phyloP scores from a whole-genome alignment of 371 early-diverging fungal species.

The Mortierella sp. region DNA sequence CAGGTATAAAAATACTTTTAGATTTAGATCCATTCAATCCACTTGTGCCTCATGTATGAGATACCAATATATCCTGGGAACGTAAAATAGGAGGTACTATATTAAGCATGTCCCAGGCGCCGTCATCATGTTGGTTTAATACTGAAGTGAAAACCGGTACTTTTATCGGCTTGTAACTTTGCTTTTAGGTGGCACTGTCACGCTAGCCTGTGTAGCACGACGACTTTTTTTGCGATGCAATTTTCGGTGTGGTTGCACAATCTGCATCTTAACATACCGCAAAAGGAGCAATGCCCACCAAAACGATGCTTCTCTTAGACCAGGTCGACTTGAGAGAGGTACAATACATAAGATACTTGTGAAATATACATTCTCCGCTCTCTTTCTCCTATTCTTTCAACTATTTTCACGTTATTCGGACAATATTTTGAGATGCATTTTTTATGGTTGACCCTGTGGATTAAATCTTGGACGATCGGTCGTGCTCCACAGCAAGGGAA shows the following conservation, averaged over 20 bases:
- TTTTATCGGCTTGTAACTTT: too few relatives aligned
- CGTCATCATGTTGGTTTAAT: background rate
- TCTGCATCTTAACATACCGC: background rate
- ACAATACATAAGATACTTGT: too few relatives aligned
- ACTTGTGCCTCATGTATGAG: background rate
- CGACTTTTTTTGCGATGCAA: background rate
- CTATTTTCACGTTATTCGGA: too few relatives aligned
- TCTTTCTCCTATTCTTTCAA: background rate
- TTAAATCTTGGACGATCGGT: background rate
- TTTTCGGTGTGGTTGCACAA: background rate
- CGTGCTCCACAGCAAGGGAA: background rate
- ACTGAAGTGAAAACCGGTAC: background rate
- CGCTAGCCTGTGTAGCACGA: background rate
- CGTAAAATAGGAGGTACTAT: background rate
- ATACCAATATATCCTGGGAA: background rate
- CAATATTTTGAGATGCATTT: too few relatives aligned
- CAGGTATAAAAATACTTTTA: background rate
- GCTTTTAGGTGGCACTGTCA: too few relatives aligned
- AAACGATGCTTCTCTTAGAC: too few relatives aligned
- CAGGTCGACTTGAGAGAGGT: too few relatives aligned
- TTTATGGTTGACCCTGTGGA: background rate
- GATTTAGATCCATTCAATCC: too few relatives aligned
- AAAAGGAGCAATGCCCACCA: too few relatives aligned
- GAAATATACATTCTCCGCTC: background rate
- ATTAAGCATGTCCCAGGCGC: background rate